Percentiles rank a stretch among this genome's conserved stretches.
phyloP scores from a whole-genome alignment of 177 flowering plant species.

The Telopea speciosissima region DNA sequence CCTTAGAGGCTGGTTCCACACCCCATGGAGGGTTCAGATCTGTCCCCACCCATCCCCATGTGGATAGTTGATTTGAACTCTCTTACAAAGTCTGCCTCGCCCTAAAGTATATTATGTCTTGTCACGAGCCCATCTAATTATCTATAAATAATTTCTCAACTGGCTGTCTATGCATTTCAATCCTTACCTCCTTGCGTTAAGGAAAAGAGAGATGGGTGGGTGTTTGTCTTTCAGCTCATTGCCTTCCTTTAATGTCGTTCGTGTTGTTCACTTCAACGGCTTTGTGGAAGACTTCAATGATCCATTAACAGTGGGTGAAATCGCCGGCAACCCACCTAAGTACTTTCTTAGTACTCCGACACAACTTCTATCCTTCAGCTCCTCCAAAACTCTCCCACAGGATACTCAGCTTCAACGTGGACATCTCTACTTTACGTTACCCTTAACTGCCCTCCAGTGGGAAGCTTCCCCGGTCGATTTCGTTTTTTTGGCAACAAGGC shows the following conservation, averaged over 20 bases:
- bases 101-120: too few species aligned
- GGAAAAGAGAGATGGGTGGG: too few species aligned
- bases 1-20: too few species aligned
- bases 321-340: slow-evolving; percentile 19
- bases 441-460: slow-evolving; percentile 21
- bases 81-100: too few species aligned
- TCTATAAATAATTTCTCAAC: too few species aligned
- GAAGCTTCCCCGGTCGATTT: slow-evolving; percentile 32
- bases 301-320: slow-evolving; percentile 27
- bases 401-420: slow-evolving; percentile 29
- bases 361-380: slow-evolving; percentile 27
- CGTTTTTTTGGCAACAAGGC: slow-evolving; percentile 24
- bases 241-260: slow-evolving; percentile 8
- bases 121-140: too few species aligned
- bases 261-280: slow-evolving; percentile 40
- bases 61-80: too few species aligned
- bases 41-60: too few species aligned
- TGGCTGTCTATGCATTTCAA: too few species aligned
- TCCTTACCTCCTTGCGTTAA: too few species aligned
- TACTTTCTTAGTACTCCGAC: slow-evolving; percentile 34
- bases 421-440: slow-evolving; percentile 32
- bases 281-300: slow-evolving; percentile 28
- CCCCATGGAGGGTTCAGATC: too few species aligned
- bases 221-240: background rate
- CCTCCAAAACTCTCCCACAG: slow-evolving; percentile 25